A percentile compares a stretch with the other conserved stretches of the same genome.
Evolutionary conservation across 208 protist species (phyloP).

Genomic region (Novymonas esmeraldas): DNA sequence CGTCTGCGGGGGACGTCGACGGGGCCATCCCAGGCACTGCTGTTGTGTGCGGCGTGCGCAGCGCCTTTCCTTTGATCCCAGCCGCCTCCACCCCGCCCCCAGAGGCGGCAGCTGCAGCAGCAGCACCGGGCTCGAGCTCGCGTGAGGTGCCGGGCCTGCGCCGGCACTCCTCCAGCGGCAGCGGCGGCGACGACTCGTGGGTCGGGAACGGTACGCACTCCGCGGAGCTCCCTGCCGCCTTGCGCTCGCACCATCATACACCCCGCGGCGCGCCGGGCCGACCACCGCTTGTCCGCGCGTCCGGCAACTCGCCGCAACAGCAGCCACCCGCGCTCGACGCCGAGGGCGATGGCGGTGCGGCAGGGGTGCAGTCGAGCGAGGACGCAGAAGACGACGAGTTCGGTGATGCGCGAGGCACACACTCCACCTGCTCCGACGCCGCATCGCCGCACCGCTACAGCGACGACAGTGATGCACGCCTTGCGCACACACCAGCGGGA

Average conservation of each 20-base stretch:
- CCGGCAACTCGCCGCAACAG: neutral
- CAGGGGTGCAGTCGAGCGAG: neutral
- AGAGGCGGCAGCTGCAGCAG: conserved; percentile 2
- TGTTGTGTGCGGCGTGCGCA: conserved; percentile 22
- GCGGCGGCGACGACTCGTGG: neutral
- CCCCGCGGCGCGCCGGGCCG: conserved; percentile 4
- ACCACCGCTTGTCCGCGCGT: conserved; percentile 7
- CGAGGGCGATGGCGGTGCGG: neutral
- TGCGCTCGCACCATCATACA: conserved; percentile 1
- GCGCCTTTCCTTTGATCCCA: conserved; percentile 20
- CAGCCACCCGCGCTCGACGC: neutral
- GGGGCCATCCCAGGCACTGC: neutral
- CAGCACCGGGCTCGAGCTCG: neutral
- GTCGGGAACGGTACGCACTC: neutral
- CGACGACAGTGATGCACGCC: neutral
- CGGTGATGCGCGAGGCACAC: neutral
- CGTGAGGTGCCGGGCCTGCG: neutral
- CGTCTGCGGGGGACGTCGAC: neutral
- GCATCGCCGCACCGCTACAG: neutral
- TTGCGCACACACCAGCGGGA: no score
- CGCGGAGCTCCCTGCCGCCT: neutral
- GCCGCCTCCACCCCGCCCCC: neutral
- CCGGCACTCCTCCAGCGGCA: neutral
- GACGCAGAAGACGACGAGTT: neutral
- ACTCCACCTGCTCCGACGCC: neutral